Evolutionary conservation across 192 early-diverging fungal species (phyloP).

Genomic region (Backusella tuberculispora): DNA sequence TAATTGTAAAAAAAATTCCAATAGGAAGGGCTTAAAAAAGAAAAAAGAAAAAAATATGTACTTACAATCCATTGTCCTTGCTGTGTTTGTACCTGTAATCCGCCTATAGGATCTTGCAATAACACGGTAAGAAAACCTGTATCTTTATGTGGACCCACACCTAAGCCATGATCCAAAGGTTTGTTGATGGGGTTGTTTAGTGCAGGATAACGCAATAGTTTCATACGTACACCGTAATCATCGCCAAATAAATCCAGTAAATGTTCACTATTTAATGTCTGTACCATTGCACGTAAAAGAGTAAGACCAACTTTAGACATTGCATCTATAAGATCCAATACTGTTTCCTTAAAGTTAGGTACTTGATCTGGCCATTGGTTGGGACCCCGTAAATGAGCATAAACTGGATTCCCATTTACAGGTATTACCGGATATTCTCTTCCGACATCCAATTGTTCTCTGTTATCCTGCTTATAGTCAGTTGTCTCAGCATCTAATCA

Average conservation of each 20-base stretch:
- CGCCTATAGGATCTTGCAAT: conserved; percentile 60
- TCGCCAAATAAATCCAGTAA: conserved; percentile 48
- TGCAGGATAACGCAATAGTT: conserved; percentile 48
- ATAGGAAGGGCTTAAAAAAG: neutral
- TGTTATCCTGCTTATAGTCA: conserved; percentile 43
- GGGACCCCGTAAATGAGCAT: conserved; percentile 57
- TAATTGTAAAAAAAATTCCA: too few species aligned
- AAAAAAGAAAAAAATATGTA: neutral
- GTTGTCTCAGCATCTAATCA: conserved; percentile 39
- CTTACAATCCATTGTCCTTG: conserved; percentile 59
- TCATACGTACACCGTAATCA: conserved; percentile 47
- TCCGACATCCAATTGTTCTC: conserved; percentile 64
- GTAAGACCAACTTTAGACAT: conserved; percentile 48
- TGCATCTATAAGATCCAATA: conserved; percentile 45
- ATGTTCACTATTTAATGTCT: conserved; percentile 42
- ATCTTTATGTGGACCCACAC: conserved; percentile 64
- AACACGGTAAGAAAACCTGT: conserved; percentile 58
- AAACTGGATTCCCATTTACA: conserved; percentile 40
- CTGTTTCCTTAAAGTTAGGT: conserved; percentile 47
- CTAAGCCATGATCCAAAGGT: conserved; percentile 46
- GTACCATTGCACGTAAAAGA: conserved; percentile 50
- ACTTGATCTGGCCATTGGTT: conserved; percentile 63
- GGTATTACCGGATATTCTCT: conserved; percentile 42
- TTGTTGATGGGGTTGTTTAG: conserved; percentile 37
- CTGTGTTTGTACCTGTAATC: conserved; percentile 67